phyloP scores from a whole-genome alignment of 106 monocot genomes.

The Cymbidium sinense region DNA sequence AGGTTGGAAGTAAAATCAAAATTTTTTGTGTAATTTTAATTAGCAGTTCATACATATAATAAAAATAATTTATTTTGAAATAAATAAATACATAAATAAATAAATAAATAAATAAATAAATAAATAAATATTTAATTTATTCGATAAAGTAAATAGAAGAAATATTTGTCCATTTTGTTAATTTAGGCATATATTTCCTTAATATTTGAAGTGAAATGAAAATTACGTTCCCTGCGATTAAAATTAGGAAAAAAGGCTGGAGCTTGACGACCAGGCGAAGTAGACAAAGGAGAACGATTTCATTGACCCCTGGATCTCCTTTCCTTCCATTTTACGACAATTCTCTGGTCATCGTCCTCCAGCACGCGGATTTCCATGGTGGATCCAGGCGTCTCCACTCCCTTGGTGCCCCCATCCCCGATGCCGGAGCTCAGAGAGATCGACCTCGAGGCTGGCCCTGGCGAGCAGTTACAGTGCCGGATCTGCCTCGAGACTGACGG shows the following conservation, averaged over 20 bases:
- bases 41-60: too few species aligned
- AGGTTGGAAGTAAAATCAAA: too few species aligned
- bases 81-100: too few species aligned
- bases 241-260: not conserved
- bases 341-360: not conserved
- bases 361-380: slow-evolving; percentile 10
- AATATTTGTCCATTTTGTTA: too few species aligned
- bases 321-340: not conserved
- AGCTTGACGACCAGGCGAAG: not conserved
- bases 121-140: too few species aligned
- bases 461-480: slow-evolving; percentile 67
- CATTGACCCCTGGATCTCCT: not conserved
- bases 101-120: too few species aligned
- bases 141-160: too few species aligned
- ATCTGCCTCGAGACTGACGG: slow-evolving; percentile 73
- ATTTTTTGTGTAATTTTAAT: too few species aligned
- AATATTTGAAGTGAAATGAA: too few species aligned
- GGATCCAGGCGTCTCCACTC: slow-evolving; percentile 25
- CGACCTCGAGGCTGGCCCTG: slow-evolving; percentile 60
- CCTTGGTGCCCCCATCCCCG: slow-evolving; percentile 26
- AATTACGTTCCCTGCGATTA: too few species aligned
- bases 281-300: not conserved
- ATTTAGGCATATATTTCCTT: too few species aligned
- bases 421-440: slow-evolving; percentile 22
- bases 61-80: too few species aligned